These are phyloP conservation scores for Cadophora malorum DNA, from an alignment of 2,329 filamentous ascomycete species.

Conservation along the genomic window DNA sequence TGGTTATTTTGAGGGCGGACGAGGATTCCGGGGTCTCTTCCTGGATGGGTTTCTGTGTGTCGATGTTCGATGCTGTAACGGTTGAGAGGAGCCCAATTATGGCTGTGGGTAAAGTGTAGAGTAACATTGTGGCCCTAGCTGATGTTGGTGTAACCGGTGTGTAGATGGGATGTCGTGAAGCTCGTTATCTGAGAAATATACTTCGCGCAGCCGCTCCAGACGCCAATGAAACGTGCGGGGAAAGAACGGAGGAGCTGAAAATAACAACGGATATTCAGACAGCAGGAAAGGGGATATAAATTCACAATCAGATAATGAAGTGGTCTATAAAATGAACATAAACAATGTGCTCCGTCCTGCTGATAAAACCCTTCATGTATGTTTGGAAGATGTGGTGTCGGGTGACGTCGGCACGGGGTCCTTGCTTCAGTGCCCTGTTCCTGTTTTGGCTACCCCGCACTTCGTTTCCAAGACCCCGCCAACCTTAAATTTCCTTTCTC, in stretches of 20 bases:
- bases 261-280: not conserved
- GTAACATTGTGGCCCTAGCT: not conserved
- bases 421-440: not conserved
- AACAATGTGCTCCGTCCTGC: not conserved
- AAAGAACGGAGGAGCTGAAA: not conserved
- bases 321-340: not conserved
- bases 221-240: not conserved
- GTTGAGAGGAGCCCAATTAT: not conserved
- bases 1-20: not conserved
- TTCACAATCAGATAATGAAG: not conserved
- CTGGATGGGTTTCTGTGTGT: not conserved
- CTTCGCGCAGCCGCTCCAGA: not conserved
- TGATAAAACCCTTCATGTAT: conserved; percentile 10
- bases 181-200: not conserved
- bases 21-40: not conserved
- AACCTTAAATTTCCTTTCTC: too few species aligned
- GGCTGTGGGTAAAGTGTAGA: not conserved
- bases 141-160: not conserved
- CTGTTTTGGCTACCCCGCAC: not conserved
- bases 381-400: not conserved
- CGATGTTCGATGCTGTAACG: not conserved
- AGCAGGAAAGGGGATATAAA: not conserved
- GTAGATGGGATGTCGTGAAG: conserved; percentile 1
- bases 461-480: conserved; percentile 1
- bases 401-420: conserved; percentile 11